Evolutionary conservation across 2,329 filamentous ascomycete genomes (phyloP), one percentile per base, ranked within the genome.

Genomic region (Diaporthe longicolla): DNA sequence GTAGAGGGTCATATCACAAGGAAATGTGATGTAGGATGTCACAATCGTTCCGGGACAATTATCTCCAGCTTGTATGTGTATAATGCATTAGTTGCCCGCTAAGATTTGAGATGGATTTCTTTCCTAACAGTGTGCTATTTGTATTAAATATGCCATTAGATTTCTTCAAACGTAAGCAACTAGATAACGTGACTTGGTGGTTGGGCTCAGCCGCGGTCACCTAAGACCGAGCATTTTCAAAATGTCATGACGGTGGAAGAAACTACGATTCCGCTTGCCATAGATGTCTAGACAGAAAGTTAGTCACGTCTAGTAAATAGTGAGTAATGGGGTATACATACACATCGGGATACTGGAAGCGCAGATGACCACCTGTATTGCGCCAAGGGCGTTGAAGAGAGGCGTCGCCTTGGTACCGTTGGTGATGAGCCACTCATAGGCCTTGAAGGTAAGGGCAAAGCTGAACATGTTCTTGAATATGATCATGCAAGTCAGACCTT

Each of bases 401-500:
- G 80, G 81, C 35, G 85, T 86, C 7, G 82, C 82, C 61, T 88
- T 87, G 74, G 91, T 89, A n/a, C 92, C 90, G 1, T 90, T 90
- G 0, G 84, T 77, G 13, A 93, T 87, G 35, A 98, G 87, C 95
- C 96, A 98, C 73, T 95, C 87, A 79, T 94, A 97, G 0, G 94
- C 95, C 77, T 90, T 93, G 81, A 92, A 97, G 0, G 95, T 97
- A 72, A 98, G 85, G 9, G 91, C 90, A 79, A 97, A 98, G 76
- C 92, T 94, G 85, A 98, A 97, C 76, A 98, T 89, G 83, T 98
- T 98, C 84, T 98, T 98, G 87, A 98, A 98, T 71, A 98, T 92
- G 77, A 98, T 89, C 81, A 97, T 90, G 83, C 94, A 94, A 0
- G 95, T 98, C 82, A 98, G 97, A 9, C 92, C 94, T 83, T 98